Evolutionary conservation across 768 basidiomycete species (phyloP), one percentile per base, ranked within the genome.

Genomic region (Neoboletus magnificus): DNA sequence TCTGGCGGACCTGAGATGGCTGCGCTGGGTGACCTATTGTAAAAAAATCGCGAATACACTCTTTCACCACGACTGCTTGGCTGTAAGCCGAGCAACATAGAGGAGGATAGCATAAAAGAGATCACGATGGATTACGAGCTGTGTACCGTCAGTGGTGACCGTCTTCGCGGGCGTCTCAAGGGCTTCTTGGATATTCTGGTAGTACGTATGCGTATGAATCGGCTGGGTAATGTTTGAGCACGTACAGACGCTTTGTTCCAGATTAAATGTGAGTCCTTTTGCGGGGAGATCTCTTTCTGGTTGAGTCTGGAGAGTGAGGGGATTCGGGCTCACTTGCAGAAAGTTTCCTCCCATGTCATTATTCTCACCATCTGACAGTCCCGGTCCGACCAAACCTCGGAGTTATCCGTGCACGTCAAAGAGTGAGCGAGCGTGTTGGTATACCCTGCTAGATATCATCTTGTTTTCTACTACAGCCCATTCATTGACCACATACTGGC

Each of bases 1-100:
- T 86, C 86, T 57, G 84, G 86, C 9, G 90, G 90, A 30, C 84
- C 91, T 3, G 93, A 94, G 68, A 82, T 92, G 78, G 85, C 86
- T 25, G 89, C 84, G 23, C 73, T 95, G 39, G 85, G 87, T 39
- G 91, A 93, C 62, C 71, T 93, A 48, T 73, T 91, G 68, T 91
- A 77, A 81, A 62, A 48, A 39, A 22, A 27, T n/a, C 7, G 37
- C 43, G 13, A 9, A 16, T 47, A 23, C 10, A n/a, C 36, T 22
- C 47, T 50, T 37, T 44, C 12, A 39, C 48, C 32, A 32, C 42
- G 35, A 44, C 29, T 35, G 47, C 56, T 52, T 55, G 44, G 42
- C 33, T 9, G 16, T 55, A 35, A 16, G 45, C 36, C 54, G 46
- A 36, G 48, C 54, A 48, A 45, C 46, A 56, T 67, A 57, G 57